These are phyloP conservation scores for Rhodotorula sp. DNA, from an alignment of 1,284 basidiomycete species.

Conservation along the genomic window DNA sequence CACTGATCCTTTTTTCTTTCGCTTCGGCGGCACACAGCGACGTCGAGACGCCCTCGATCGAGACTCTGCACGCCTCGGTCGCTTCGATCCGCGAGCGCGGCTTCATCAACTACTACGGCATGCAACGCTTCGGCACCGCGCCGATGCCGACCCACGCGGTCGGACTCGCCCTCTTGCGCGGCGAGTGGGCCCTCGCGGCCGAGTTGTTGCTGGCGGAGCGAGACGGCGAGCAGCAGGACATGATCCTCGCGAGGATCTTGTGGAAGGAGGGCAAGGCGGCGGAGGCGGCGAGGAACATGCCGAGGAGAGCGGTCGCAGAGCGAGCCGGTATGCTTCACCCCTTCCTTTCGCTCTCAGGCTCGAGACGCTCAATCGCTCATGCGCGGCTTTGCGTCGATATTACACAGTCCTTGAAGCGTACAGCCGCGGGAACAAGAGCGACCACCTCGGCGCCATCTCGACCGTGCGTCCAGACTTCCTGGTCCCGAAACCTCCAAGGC, in stretches of 20 bases:
- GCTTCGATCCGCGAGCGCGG: slow-evolving; percentile 77
- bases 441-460: slow-evolving; percentile 80
- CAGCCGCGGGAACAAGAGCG: slow-evolving; percentile 72
- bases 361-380: too few relatives aligned
- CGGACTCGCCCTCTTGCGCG: slow-evolving; percentile 81
- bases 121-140: slow-evolving; percentile 98
- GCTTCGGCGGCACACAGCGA: slow-evolving; percentile 58
- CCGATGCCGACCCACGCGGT: slow-evolving; percentile 92
- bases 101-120: slow-evolving; percentile 98
- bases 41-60: slow-evolving; percentile 69
- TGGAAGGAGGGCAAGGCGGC: slow-evolving; percentile 76
- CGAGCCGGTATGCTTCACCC: slow-evolving; percentile 57
- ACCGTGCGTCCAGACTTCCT: slow-evolving; percentile 59
- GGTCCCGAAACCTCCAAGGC: neutral
- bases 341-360: neutral
- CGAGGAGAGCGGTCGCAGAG: slow-evolving; percentile 86
- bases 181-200: slow-evolving; percentile 84
- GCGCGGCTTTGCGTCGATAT: too few relatives aligned
- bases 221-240: slow-evolving; percentile 86
- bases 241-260: slow-evolving; percentile 70
- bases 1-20: too few relatives aligned
- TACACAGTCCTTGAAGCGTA: slow-evolving; percentile 72
- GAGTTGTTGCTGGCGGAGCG: slow-evolving; percentile 76
- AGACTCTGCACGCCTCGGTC: slow-evolving; percentile 72
- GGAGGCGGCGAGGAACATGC: slow-evolving; percentile 76